Conservation (phyloP, 345 rosid genomes). For the Populus tremula region DNA sequence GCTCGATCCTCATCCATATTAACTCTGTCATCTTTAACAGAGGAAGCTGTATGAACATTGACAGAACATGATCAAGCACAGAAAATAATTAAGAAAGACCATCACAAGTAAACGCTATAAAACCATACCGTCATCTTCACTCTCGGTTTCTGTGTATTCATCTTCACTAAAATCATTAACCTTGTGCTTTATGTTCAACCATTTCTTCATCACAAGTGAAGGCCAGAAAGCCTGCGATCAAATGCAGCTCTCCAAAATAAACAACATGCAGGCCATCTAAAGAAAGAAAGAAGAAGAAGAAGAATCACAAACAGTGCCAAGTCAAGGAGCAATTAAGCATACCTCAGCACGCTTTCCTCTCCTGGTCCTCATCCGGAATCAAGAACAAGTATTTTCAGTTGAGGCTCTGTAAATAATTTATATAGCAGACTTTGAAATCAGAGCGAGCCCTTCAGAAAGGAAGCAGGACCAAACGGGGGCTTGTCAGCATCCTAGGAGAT, state of each 20-base stretch:
- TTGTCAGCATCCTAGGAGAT: constrained; percentile 28
- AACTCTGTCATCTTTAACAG: constrained; percentile 46
- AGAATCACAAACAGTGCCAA: constrained; percentile 6
- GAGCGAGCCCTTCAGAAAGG: constrained; percentile 14
- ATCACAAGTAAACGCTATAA: background rate
- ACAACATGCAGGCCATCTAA: constrained; percentile 9
- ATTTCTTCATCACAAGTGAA: constrained; percentile 92
- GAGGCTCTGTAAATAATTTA: background rate
- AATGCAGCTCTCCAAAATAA: constrained; percentile 15
- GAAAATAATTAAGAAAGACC: background rate
- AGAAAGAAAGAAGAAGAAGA: background rate
- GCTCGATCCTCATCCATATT: constrained; percentile 24
- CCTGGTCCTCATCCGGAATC: constrained; percentile 49
- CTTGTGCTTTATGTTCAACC: constrained; percentile 88
- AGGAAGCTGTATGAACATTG: constrained; percentile 37
- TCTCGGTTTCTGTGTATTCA: constrained; percentile 85
- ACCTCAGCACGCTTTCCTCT: constrained; percentile 79
- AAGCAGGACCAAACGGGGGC: constrained; percentile 12
- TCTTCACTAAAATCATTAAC: constrained; percentile 88
- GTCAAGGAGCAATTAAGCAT: constrained; percentile 13
- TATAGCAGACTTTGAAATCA: constrained; percentile 5
- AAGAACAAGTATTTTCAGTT: constrained; percentile 11
- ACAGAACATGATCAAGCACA: constrained; percentile 18
- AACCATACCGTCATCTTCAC: constrained; percentile 82
- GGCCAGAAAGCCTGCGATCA: constrained; percentile 79